These are phyloP conservation scores for Phytophthora pistaciae DNA, from an alignment of 352 stramenopile genomes.

Conservation along the genomic window DNA sequence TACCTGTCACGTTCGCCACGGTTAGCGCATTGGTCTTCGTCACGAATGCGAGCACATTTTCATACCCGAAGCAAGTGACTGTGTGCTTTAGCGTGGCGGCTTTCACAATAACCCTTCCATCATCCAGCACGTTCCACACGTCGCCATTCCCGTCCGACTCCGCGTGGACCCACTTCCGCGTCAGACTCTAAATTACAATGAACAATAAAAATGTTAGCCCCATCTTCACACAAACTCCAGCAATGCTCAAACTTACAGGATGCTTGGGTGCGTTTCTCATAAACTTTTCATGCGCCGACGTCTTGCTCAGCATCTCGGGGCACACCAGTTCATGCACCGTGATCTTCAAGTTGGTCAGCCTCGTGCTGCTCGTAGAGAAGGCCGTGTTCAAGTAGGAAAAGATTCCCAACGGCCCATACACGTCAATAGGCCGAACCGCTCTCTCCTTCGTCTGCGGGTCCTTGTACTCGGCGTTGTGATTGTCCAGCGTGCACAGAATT, in stretches of 20 bases:
- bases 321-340: constrained; percentile 83
- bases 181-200: constrained; percentile 46
- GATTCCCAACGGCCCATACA: constrained; percentile 84
- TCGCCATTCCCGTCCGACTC: constrained; percentile 63
- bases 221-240: neutral
- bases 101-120: constrained; percentile 69
- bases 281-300: constrained; percentile 67
- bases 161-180: constrained; percentile 60
- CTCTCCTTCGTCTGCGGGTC: constrained; percentile 64
- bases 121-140: constrained; percentile 81
- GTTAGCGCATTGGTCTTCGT: neutral
- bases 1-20: constrained; percentile 47
- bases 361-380: constrained; percentile 69
- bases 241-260: constrained; percentile 43
- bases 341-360: constrained; percentile 75
- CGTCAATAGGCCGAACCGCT: constrained; percentile 57
- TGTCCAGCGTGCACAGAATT: constrained; percentile 87
- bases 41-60: neutral
- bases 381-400: constrained; percentile 84
- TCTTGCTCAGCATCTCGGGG: constrained; percentile 52
- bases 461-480: constrained; percentile 71
- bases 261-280: constrained; percentile 67
- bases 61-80: constrained; percentile 82
- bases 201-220: constrained; percentile 8
- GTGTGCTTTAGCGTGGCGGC: constrained; percentile 81